A percentile compares a stretch with the other conserved stretches of the same genome.
These are phyloP conservation scores for Mycena vitilis DNA, from an alignment of 768 basidiomycete species.

Conservation along the genomic window DNA sequence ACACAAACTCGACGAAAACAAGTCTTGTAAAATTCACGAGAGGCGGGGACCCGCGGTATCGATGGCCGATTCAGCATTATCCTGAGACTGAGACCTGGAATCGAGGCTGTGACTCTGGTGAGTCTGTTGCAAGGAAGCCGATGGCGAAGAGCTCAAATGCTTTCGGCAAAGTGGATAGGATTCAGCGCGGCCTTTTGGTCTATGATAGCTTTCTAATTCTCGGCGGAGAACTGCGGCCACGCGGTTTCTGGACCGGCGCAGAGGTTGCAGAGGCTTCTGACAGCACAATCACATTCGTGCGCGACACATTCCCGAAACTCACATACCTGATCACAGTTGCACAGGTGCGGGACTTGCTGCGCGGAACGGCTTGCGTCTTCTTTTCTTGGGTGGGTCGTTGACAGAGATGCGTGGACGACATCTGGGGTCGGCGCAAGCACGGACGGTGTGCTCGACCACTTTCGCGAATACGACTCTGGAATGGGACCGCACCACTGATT, in stretches of 20 bases:
- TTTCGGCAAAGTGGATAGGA: conserved; percentile 90
- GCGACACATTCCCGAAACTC: conserved; percentile 47
- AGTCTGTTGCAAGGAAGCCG: conserved; percentile 75
- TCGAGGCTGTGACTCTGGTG: conserved; percentile 29
- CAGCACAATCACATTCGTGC: conserved; percentile 46
- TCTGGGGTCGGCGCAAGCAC: conserved; percentile 61
- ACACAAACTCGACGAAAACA: conserved; percentile 84
- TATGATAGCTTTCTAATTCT: conserved; percentile 60
- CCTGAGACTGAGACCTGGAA: conserved; percentile 83
- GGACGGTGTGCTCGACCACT: conserved; percentile 48
- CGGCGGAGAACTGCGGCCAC: conserved; percentile 41
- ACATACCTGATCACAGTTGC: conserved; percentile 58
- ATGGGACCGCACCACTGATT: conserved; percentile 41
- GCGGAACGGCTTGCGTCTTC: conserved; percentile 38
- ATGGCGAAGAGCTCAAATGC: conserved; percentile 95
- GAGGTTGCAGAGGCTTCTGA: conserved; percentile 39
- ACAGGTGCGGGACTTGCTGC: conserved; percentile 55
- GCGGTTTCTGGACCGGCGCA: conserved; percentile 39
- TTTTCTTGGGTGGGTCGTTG: conserved; percentile 56
- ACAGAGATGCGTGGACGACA: conserved; percentile 61
- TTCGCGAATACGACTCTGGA: conserved; percentile 52
- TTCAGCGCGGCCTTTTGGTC: conserved; percentile 81
- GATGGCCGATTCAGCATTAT: conserved; percentile 97
- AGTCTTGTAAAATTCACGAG: conserved; percentile 81
- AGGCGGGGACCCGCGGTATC: conserved; percentile 90